Evolutionary conservation across 1,284 basidiomycete genomes (phyloP).

Genomic region (Stereum hirsutum): DNA sequence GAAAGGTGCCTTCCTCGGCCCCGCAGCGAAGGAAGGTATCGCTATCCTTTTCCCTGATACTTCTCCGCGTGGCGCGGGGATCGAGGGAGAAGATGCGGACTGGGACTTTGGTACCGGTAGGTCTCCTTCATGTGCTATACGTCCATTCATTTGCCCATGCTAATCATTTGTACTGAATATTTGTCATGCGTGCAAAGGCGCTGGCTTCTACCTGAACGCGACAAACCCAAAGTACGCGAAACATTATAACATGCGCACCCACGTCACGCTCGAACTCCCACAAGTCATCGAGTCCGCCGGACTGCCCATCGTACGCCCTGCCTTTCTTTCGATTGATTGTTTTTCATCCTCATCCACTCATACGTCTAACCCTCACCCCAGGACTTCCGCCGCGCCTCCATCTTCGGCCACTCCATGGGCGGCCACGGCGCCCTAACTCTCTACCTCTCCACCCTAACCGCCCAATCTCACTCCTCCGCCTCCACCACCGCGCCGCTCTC

Average conservation of each 20-base stretch:
- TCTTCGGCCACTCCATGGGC: constrained; percentile 88
- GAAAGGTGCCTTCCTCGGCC: constrained; percentile 79
- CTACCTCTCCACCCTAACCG: constrained; percentile 69
- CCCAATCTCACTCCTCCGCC: too few relatives aligned
- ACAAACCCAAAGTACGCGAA: constrained; percentile 72
- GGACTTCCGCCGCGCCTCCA: constrained; percentile 67
- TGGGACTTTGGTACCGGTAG: constrained; percentile 88
- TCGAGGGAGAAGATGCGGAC: constrained; percentile 79
- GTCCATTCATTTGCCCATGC: neutral
- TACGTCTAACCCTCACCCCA: constrained; percentile 16
- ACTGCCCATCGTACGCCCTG: constrained; percentile 49
- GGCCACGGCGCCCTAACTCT: constrained; percentile 92
- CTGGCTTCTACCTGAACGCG: constrained; percentile 92
- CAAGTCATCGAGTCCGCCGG: constrained; percentile 60
- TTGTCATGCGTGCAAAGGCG: constrained; percentile 45
- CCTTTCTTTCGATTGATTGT: too few relatives aligned
- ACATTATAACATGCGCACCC: constrained; percentile 88
- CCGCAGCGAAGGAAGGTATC: constrained; percentile 76
- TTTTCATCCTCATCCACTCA: neutral
- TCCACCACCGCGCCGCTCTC: too few relatives aligned
- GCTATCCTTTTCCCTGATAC: constrained; percentile 96
- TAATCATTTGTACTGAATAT: neutral
- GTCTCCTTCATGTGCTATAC: constrained; percentile 3
- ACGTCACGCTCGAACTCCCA: constrained; percentile 79
- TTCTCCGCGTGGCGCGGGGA: constrained; percentile 86